phyloP scores from a whole-genome alignment of 176 grass and related monocot species.

The Avena eriantha region DNA sequence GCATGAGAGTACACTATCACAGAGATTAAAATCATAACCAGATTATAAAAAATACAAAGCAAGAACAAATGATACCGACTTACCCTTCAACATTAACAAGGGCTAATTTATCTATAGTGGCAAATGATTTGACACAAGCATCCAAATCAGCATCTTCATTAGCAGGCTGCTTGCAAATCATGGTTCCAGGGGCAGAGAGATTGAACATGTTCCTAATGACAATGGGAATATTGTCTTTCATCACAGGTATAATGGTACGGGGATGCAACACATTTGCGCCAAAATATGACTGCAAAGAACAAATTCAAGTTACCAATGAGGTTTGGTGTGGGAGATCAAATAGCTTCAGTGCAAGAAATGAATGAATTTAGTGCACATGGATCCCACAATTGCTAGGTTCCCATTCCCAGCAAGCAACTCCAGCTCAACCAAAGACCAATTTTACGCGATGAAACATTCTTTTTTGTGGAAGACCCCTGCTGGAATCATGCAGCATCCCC shows the following conservation, averaged over 20 bases:
- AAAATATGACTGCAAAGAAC: conserved; percentile 81
- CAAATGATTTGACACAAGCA: conserved; percentile 90
- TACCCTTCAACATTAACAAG: conserved; percentile 99
- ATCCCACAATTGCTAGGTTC: conserved; percentile 29
- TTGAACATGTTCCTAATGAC: conserved; percentile 97
- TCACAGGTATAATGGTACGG: conserved; percentile 97
- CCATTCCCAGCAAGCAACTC: conserved; percentile 18
- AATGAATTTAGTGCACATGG: conserved; percentile 11
- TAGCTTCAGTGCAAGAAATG: conserved; percentile 40
- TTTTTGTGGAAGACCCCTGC: conserved; percentile 1
- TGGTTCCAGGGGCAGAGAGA: conserved; percentile 80
- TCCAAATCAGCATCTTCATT: conserved; percentile 82
- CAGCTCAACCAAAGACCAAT: conserved; percentile 15
- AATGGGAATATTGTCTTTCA: conserved; percentile 92
- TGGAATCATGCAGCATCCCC: conserved; percentile 3
- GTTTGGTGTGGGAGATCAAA: conserved; percentile 20
- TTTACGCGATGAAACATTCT: background rate
- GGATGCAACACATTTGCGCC: conserved; percentile 99
- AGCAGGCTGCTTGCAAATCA: conserved; percentile 75
- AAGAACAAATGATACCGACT: conserved; percentile 38
- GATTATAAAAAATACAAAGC: conserved; percentile 14
- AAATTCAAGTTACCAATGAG: conserved; percentile 44
- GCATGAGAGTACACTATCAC: background rate
- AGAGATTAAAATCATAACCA: conserved; percentile 14
- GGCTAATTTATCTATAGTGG: conserved; percentile 94